Percentiles rank a stretch among this genome's conserved stretches.
These are phyloP conservation scores for Anisodus tanguticus DNA, from an alignment of 257 asterid genomes.

Conservation along the genomic window DNA sequence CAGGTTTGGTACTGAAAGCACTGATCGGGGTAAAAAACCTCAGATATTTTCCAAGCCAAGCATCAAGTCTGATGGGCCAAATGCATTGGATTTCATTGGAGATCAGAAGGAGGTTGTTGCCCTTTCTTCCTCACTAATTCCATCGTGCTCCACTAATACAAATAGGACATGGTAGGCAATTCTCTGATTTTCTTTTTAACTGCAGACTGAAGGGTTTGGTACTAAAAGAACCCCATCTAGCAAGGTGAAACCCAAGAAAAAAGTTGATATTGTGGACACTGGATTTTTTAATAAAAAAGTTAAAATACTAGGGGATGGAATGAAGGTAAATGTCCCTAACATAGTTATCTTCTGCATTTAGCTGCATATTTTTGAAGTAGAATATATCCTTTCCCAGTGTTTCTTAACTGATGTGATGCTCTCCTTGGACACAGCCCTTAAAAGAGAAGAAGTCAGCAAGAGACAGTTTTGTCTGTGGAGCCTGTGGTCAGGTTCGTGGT, in stretches of 20 bases:
- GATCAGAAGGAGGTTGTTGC: conserved; percentile 66
- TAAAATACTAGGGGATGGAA: conserved; percentile 87
- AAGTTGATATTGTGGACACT: conserved; percentile 59
- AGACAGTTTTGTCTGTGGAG: conserved; percentile 98
- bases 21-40: conserved; percentile 60
- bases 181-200: conserved; percentile 32
- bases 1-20: conserved; percentile 56
- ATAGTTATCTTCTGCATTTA: conserved; percentile 1
- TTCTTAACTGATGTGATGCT: conserved; percentile 27
- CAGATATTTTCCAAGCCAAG: conserved; percentile 52
- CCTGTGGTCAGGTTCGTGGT: conserved; percentile 90
- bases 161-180: conserved; percentile 5
- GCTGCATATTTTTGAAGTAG: not conserved
- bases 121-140: conserved; percentile 26
- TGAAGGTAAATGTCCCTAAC: conserved; percentile 56
- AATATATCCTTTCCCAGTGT: not conserved
- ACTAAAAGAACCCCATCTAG: conserved; percentile 59
- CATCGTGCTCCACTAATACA: not conserved
- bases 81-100: conserved; percentile 42
- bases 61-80: conserved; percentile 53
- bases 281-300: conserved; percentile 73
- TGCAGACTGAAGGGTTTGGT: conserved; percentile 67
- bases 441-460: conserved; percentile 97
- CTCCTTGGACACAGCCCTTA: conserved; percentile 57
- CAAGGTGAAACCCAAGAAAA: conserved; percentile 79